phyloP scores from a whole-genome alignment of 2,329 filamentous ascomycete genomes.

The Teratosphaeria pseudoeucalypti region DNA sequence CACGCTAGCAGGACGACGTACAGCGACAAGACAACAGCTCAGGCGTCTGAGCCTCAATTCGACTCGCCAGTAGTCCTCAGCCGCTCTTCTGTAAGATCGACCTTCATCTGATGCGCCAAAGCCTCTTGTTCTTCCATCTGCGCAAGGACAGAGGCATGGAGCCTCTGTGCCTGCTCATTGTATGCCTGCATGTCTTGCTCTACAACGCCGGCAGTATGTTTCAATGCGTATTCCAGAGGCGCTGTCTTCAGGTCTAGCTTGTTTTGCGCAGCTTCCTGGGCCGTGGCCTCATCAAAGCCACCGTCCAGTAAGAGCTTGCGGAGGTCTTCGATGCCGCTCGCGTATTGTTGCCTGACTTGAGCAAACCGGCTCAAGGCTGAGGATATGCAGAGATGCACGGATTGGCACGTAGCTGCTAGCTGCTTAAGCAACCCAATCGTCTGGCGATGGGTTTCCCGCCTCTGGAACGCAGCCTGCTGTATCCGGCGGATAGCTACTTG shows the following conservation, averaged over 20 bases:
- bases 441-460: neutral
- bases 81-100: neutral
- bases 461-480: neutral
- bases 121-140: neutral
- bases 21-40: neutral
- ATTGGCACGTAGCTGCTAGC: neutral
- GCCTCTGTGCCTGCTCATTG: neutral
- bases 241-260: neutral
- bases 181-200: neutral
- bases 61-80: neutral
- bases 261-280: neutral
- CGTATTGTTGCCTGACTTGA: neutral
- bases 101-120: neutral
- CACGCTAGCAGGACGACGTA: too few relatives aligned
- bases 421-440: neutral
- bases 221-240: neutral
- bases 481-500: neutral
- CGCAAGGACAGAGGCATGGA: neutral
- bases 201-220: neutral
- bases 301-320: neutral
- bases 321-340: neutral
- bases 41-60: neutral
- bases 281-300: neutral
- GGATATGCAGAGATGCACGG: neutral
- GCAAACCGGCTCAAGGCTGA: neutral